These are phyloP conservation scores for Paramecium biaurelia DNA, from an alignment of 73 alveolate species.

Conservation along the genomic window DNA sequence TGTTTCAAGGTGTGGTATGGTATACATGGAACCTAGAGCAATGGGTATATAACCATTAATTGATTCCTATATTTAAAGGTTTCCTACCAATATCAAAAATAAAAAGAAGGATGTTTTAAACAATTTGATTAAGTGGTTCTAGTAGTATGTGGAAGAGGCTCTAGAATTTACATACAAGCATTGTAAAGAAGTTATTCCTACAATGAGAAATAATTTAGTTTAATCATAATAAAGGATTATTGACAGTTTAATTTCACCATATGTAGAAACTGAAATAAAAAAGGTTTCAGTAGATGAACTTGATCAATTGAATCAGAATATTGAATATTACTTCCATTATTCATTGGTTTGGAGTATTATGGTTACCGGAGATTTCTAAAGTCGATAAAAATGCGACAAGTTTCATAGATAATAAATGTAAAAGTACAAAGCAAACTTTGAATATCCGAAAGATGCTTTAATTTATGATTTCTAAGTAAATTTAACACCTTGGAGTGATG, in stretches of 20 bases:
- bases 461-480: conserved; percentile 68
- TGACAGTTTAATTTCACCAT: conserved; percentile 87
- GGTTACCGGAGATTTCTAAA: conserved; percentile 91
- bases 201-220: conserved; percentile 83
- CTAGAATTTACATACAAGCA: conserved; percentile 77
- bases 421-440: conserved; percentile 68
- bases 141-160: conserved; percentile 79
- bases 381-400: conserved; percentile 89
- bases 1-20: conserved; percentile 99
- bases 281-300: conserved; percentile 90
- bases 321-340: conserved; percentile 82
- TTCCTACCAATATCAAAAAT: conserved; percentile 79
- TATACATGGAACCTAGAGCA: conserved; percentile 98
- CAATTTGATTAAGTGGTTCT: conserved; percentile 75
- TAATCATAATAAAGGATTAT: conserved; percentile 82
- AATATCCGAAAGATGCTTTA: conserved; percentile 53
- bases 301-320: conserved; percentile 82
- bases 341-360: conserved; percentile 94
- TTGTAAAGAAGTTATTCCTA: conserved; percentile 81
- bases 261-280: conserved; percentile 89
- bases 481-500: conserved; percentile 92
- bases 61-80: conserved; percentile 88
- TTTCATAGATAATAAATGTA: conserved; percentile 79
- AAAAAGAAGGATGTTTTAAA: conserved; percentile 76
- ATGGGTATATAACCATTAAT: conserved; percentile 87